These are phyloP conservation scores for Scheffersomyces illinoinensis DNA, from an alignment of 1,139 yeast species.

Conservation along the genomic window DNA sequence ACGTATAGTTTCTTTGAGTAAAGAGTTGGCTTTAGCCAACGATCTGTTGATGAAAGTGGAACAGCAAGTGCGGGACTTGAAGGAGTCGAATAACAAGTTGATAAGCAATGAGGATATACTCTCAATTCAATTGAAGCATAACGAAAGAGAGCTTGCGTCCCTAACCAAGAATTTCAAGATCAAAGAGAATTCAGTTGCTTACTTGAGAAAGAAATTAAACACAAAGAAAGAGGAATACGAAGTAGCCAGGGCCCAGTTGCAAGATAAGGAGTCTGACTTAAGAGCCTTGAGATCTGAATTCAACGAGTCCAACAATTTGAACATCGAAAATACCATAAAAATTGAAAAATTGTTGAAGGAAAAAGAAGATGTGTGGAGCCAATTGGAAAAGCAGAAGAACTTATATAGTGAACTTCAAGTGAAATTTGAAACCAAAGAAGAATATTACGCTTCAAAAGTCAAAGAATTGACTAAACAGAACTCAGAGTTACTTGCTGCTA, in stretches of 20 bases:
- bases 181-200: constrained; percentile 16
- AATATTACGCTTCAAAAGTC: constrained; percentile 6
- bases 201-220: constrained; percentile 9
- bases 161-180: constrained; percentile 26
- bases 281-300: constrained; percentile 4
- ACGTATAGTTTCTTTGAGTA: constrained; percentile 1
- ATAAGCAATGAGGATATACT: constrained; percentile 27
- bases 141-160: constrained; percentile 33
- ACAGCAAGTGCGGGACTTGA: constrained; percentile 21
- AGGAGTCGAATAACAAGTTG: constrained; percentile 19
- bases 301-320: constrained; percentile 11
- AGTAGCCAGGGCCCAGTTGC: constrained; percentile 3
- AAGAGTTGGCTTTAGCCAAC: constrained; percentile 5
- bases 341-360: constrained; percentile 16
- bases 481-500: neutral
- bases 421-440: neutral
- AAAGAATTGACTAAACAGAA: constrained; percentile 14
- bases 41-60: constrained; percentile 16
- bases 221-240: constrained; percentile 6
- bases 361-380: constrained; percentile 14
- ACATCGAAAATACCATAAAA: constrained; percentile 12
- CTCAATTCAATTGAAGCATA: constrained; percentile 28
- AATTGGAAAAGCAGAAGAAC: constrained; percentile 10
- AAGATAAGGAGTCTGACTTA: constrained; percentile 1
- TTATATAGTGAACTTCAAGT: neutral